Percentiles rank a stretch among this genome's conserved stretches.
These are phyloP conservation scores for Avena sativa DNA, from an alignment of 176 grass and related monocot species.

Conservation along the genomic window DNA sequence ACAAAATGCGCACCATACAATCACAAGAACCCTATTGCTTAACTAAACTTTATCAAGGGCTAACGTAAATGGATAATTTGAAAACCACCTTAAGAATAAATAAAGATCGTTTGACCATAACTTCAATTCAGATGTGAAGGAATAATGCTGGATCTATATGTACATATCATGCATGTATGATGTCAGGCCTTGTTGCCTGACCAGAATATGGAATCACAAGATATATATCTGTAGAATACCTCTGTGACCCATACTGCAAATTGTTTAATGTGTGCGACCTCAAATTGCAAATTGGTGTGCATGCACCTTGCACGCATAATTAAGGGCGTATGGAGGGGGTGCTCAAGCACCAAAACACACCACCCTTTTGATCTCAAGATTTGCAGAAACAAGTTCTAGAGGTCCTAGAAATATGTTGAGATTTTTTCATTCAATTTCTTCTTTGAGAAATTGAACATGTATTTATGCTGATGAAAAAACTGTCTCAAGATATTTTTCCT, in stretches of 20 bases:
- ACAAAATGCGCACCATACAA: slow-evolving; percentile 14
- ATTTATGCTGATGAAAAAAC: neutral
- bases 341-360: neutral
- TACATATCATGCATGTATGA: neutral
- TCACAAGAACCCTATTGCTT: neutral
- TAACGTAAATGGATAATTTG: slow-evolving; percentile 21
- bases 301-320: neutral
- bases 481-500: neutral
- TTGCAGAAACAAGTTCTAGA: neutral
- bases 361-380: neutral
- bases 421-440: neutral
- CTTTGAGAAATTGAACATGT: neutral
- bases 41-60: neutral
- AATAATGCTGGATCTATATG: neutral
- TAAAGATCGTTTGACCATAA: slow-evolving; percentile 26
- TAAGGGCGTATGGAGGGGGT: neutral
- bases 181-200: slow-evolving; percentile 9
- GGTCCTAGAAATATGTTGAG: neutral
- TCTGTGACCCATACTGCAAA: neutral
- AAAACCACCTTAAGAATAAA: neutral
- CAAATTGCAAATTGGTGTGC: neutral
- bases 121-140: slow-evolving; percentile 18
- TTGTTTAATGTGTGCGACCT: neutral
- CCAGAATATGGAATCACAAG: slow-evolving; percentile 16
- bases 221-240: neutral